A percentile compares a stretch with the other conserved stretches of the same genome.
Conservation (phyloP, 176 grass and related monocot species). For the Oryza rufipogon region DNA sequence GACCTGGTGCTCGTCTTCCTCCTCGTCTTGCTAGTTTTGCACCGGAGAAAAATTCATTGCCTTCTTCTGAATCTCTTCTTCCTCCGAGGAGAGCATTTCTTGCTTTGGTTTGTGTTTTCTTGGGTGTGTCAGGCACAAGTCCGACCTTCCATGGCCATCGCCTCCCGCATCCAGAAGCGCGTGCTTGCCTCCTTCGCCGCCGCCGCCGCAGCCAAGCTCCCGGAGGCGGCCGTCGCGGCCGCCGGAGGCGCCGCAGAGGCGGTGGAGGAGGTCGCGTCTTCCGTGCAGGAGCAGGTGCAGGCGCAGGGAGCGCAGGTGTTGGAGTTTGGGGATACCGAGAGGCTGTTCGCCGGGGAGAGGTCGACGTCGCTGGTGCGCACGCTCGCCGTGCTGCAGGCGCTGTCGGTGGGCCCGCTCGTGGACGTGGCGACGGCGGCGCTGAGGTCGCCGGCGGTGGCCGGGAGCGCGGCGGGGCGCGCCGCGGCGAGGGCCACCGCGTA, state of each 20-base stretch:
- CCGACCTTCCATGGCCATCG: slow-evolving; percentile 67
- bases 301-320: slow-evolving; percentile 7
- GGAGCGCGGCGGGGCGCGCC: slow-evolving; percentile 33
- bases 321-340: slow-evolving; percentile 59
- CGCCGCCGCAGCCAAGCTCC: slow-evolving; percentile 53
- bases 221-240: slow-evolving; percentile 46
- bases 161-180: slow-evolving; percentile 48
- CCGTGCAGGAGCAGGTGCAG: neutral
- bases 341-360: slow-evolving; percentile 67
- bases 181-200: slow-evolving; percentile 51
- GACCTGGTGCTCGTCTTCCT: neutral
- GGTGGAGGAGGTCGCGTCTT: neutral
- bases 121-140: neutral
- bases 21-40: neutral
- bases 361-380: slow-evolving; percentile 59
- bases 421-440: slow-evolving; percentile 56
- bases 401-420: slow-evolving; percentile 69
- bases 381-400: slow-evolving; percentile 59
- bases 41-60: neutral
- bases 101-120: neutral
- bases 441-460: slow-evolving; percentile 50
- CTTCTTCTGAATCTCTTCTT: neutral
- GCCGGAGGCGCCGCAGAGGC: slow-evolving; percentile 35
- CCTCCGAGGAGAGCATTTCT: neutral
- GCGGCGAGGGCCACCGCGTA: slow-evolving; percentile 68